Evolutionary conservation across 352 stramenopile species (phyloP), one percentile per base, ranked within the genome.

Genomic region (Phytophthora boehmeriae): DNA sequence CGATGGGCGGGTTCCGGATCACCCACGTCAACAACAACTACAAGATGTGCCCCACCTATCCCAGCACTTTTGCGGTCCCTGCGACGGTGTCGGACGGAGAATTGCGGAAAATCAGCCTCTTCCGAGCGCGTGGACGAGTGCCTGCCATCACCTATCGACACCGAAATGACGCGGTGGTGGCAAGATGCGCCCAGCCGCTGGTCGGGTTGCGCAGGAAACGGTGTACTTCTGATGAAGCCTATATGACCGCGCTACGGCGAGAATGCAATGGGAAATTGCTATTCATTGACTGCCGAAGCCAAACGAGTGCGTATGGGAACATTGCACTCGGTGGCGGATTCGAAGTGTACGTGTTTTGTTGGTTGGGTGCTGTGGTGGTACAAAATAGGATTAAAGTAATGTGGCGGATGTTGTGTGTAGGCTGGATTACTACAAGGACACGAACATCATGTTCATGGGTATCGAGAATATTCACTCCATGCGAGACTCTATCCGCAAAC

Each of bases 391-490:
- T 20, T 39, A 1, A 30, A 62, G 60, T 41, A 44, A 66, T 58
- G 52, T 54, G 32, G 36, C 28, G 39, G 16, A 53, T 58, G 23
- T 56, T 74, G 73, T 50, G 19, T 51, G 36, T 59, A 86, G 63
- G 14, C 34, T 78, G 72, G 83, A 93, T 59, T 97, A 93, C 62
- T 97, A 93, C 63, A 76, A 80, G 23, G 83, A 92, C 48, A 82
- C 79, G 4, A 81, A 73, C 58, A 93, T 89, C 49, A 80, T 83
- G 69, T 88, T 90, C 55, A 92, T 97, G 75, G 86, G 89, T 0
- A 97, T 98, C 62, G 86, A 94, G 39, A 97, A 98, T 74, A 98
- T 98, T 36, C 92, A 98, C 54, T 94, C 88, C 0, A 95, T 98
- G 83, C 79, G 82, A 20, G 87, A 95, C 81, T 89, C 86, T 23